A percentile compares a stretch with the other conserved stretches of the same genome.
Evolutionary conservation across 116 monocot species (phyloP).

Genomic region (Dioscorea cayenensis): DNA sequence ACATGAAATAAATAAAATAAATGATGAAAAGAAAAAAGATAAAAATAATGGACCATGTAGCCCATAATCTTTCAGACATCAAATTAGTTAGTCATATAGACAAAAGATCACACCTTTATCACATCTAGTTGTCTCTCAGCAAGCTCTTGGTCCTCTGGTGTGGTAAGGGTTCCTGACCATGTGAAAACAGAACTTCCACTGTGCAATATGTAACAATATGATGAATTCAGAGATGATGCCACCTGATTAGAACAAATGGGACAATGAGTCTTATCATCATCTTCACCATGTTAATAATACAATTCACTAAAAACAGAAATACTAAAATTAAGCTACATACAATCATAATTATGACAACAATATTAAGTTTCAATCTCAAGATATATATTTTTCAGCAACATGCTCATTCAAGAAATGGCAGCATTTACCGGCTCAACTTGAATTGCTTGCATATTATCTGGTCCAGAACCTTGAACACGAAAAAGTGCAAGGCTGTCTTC

Average conservation of each 20-base stretch:
- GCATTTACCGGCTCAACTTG: conserved; percentile 80
- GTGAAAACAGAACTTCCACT: conserved; percentile 68
- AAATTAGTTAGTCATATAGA: neutral
- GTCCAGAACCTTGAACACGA: conserved; percentile 82
- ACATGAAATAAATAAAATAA: neutral
- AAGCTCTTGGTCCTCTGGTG: conserved; percentile 66
- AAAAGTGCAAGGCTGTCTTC: conserved; percentile 73
- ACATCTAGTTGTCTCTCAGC: conserved; percentile 79
- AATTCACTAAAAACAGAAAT: neutral
- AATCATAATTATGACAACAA: neutral
- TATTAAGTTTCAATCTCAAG: neutral
- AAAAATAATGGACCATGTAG: neutral
- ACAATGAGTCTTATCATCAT: neutral
- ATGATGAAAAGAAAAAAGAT: neutral
- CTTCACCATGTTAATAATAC: neutral
- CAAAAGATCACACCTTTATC: conserved; percentile 57
- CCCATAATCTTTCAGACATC: too few relatives aligned
- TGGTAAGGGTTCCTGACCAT: conserved; percentile 75
- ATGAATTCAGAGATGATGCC: conserved; percentile 83
- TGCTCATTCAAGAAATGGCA: neutral
- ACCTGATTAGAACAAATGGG: conserved; percentile 38
- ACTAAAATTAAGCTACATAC: neutral
- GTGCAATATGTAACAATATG: conserved; percentile 92
- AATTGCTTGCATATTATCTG: conserved; percentile 93
- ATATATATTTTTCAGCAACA: neutral